Base-by-base conservation (phyloP, 805 yeast species). In the Lachancea meyersii region DNA sequence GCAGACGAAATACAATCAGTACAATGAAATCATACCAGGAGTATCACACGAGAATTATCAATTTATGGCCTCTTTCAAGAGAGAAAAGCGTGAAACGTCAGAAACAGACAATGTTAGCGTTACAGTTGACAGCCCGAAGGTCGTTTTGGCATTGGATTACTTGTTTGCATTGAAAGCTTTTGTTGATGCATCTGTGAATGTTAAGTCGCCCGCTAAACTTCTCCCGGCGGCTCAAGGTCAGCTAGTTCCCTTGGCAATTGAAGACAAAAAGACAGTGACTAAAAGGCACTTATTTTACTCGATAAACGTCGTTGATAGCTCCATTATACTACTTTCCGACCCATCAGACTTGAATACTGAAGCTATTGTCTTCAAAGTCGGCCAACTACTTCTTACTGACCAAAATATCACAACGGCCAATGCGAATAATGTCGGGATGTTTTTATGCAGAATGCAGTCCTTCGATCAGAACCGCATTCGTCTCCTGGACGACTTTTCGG, bases 361-460 rank as follows among this genome's bases (percentile, higher is more conserved):
- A 53, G 97, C 97, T 0, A 75, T 91, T 47, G 96, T 91, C 1
- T 82, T 93, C 67, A 85, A 86, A 54, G 78, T 88, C 11, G 94
- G 83, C 46, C 96, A 89, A 55, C 63, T 88, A 2, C 65, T 82
- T 35, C 57, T 86, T 3, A 74, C 91, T 0, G 77, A 82, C 45
- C 88, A 83, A 54, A 76, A 79, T 44, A 76, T 82, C 3, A 63
- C 75, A 0, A 74, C 91, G 0, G 57, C 88, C 5, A 77, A 85
- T 21, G 81, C 86, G 0, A 75, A 80, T 49, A 86, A 83, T 46
- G 77, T 88, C 40, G 97, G 97, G 2, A 78, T 93, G 82, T 93
- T 85, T 55, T 65, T 93, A 46, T 77, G 88, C 36, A 72, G 70
- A 19, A 88, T 93, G 95, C 74, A 81, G 50, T 58, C 75, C 4